Conservation (phyloP, 768 basidiomycete species). For the Amanita rimosa region DNA sequence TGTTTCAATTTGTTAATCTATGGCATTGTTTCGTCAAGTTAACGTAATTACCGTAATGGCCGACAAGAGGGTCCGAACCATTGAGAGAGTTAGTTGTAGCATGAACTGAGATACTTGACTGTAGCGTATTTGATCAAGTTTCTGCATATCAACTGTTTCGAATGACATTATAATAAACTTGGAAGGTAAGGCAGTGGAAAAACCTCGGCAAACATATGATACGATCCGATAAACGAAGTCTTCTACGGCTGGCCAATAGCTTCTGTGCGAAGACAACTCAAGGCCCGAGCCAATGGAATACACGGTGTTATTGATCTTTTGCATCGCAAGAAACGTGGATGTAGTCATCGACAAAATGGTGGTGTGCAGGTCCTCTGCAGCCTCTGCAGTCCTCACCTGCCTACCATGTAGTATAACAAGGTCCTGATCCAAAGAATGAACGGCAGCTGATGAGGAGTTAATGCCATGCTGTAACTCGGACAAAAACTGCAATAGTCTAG, state of each 20-base stretch:
- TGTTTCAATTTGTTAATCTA: neutral
- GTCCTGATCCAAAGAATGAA: constrained; percentile 5
- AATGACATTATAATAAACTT: neutral
- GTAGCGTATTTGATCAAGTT: neutral
- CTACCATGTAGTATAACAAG: constrained; percentile 19
- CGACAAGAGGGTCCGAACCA: neutral
- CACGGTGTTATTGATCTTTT: constrained; percentile 35
- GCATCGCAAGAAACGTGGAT: constrained; percentile 30
- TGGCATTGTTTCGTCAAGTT: neutral
- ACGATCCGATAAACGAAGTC: constrained; percentile 4
- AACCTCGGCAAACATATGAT: neutral
- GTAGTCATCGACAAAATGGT: constrained; percentile 25
- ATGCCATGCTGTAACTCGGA: constrained; percentile 7
- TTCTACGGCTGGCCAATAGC: constrained; percentile 7
- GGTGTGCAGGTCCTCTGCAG: constrained; percentile 23
- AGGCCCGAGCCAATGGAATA: constrained; percentile 20
- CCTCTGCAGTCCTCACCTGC: constrained; percentile 24
- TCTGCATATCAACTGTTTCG: neutral
- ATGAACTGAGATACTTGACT: neutral
- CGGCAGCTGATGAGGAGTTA: neutral
- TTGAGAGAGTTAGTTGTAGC: neutral
- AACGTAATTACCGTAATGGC: neutral
- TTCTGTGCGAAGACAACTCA: constrained; percentile 3
- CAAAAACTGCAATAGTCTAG: constrained; percentile 2
- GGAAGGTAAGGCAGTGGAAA: neutral